Conservation (phyloP, 2,329 filamentous ascomycete genomes). For the Cadophora luteo-olivacea region DNA sequence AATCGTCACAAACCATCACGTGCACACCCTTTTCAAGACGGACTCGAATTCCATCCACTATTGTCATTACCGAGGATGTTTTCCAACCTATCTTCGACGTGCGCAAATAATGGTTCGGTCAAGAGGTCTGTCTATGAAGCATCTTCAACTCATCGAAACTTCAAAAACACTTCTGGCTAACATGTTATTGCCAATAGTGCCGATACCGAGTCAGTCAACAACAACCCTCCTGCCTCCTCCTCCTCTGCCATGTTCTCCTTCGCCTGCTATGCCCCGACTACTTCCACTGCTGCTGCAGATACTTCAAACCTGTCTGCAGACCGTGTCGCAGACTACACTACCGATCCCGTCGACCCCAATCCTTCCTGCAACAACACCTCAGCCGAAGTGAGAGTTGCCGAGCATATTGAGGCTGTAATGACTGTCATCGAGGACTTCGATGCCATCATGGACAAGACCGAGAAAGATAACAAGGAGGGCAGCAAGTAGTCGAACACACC, state of each 20-base stretch:
- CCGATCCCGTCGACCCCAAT: background rate
- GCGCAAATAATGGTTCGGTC: conserved; percentile 24
- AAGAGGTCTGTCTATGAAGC: background rate
- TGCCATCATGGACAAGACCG: conserved; percentile 2
- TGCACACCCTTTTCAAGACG: background rate
- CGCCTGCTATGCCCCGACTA: background rate
- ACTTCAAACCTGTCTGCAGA: background rate
- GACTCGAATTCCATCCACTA: background rate
- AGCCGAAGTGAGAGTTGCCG: background rate
- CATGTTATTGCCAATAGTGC: background rate
- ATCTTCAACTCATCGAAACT: background rate
- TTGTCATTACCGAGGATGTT: conserved; percentile 9
- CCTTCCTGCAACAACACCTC: background rate
- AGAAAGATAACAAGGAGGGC: background rate
- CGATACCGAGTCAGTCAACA: background rate
- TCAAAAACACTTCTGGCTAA: background rate
- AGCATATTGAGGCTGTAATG: background rate
- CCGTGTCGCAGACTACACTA: conserved; percentile 4
- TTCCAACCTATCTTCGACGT: conserved; percentile 23
- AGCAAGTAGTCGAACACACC: background rate
- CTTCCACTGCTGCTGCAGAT: background rate
- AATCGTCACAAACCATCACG: background rate
- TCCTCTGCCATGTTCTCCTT: background rate
- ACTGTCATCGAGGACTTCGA: conserved; percentile 15
- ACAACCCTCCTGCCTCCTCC: background rate